A percentile compares a stretch with the other conserved stretches of the same genome.
Conservation (phyloP, 768 basidiomycete species). For the Tricholoma matsutake region DNA sequence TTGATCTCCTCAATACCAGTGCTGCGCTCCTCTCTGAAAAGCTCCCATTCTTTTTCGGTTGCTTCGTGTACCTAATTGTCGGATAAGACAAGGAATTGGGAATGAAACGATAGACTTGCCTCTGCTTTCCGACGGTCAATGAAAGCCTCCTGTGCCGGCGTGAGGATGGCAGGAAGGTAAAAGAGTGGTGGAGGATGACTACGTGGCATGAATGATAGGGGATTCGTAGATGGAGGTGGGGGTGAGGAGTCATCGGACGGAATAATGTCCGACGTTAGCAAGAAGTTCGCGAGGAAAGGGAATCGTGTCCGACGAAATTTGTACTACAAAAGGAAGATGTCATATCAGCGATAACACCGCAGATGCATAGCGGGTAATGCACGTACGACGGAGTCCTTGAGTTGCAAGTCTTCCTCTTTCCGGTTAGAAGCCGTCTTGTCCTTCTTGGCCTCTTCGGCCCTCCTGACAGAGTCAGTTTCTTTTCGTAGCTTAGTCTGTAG, state of each 20-base stretch:
- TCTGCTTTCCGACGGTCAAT: conserved; percentile 58
- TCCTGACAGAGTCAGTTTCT: conserved; percentile 83
- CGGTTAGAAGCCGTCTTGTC: conserved; percentile 73
- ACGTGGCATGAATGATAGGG: conserved; percentile 49
- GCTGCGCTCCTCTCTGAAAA: conserved; percentile 59
- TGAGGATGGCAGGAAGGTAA: conserved; percentile 70
- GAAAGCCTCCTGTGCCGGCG: conserved; percentile 68
- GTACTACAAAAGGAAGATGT: conserved; percentile 40
- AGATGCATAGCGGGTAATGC: neutral
- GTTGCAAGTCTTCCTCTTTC: conserved; percentile 78
- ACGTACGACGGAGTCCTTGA: conserved; percentile 79
- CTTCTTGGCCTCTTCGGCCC: conserved; percentile 83
- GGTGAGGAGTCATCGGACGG: conserved; percentile 38
- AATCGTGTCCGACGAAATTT: conserved; percentile 70
- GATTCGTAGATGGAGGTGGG: conserved; percentile 29
- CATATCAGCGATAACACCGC: neutral
- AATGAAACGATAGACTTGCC: conserved; percentile 33
- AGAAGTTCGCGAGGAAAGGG: conserved; percentile 72
- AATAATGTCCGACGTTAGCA: conserved; percentile 71
- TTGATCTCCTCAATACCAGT: conserved; percentile 60
- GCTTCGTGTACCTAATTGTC: conserved; percentile 53
- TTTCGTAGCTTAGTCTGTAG: conserved; percentile 80
- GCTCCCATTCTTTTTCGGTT: conserved; percentile 64
- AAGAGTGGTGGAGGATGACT: conserved; percentile 75
- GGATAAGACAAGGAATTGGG: neutral